Evolutionary conservation across 2,329 filamentous ascomycete genomes (phyloP).

Genomic region (Aspergillus sp.): DNA sequence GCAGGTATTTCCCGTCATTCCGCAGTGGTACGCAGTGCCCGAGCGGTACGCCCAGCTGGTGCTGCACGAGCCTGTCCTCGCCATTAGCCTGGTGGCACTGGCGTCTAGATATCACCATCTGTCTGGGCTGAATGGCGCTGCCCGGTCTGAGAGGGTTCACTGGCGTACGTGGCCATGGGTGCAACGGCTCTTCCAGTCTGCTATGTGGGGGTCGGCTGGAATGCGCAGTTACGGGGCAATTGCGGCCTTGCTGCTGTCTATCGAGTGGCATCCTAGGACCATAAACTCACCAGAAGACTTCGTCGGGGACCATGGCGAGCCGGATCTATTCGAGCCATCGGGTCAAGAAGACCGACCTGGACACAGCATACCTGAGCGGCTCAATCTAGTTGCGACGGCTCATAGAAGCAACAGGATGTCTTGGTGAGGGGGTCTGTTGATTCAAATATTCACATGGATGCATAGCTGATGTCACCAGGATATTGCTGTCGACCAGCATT

Average conservation of each 20-base stretch:
- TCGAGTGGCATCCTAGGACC: conserved; percentile 4
- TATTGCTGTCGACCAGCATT: conserved; percentile 1
- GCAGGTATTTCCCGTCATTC: conserved; percentile 1
- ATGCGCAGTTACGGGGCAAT: conserved; percentile 4
- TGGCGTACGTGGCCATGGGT: conserved; percentile 9
- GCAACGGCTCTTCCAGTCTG: conserved; percentile 3
- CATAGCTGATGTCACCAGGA: not conserved
- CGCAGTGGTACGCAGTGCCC: not conserved
- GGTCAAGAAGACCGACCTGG: not conserved
- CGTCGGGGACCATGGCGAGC: not conserved
- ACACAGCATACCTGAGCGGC: not conserved
- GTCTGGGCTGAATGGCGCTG: not conserved
- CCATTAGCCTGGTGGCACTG: not conserved
- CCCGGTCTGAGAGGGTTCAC: conserved; percentile 2
- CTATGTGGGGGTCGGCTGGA: conserved; percentile 3
- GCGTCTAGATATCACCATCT: conserved; percentile 4
- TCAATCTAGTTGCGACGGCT: conserved; percentile 4
- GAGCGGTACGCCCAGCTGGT: not conserved
- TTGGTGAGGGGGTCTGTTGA: not conserved
- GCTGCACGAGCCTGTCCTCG: not conserved
- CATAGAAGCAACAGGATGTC: conserved; percentile 9
- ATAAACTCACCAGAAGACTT: conserved; percentile 9
- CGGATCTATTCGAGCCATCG: conserved; percentile 3
- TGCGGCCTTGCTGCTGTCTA: conserved; percentile 1
- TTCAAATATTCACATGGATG: too few species aligned